Conservation (phyloP, 805 yeast genomes). For the Teunomyces stri region DNA sequence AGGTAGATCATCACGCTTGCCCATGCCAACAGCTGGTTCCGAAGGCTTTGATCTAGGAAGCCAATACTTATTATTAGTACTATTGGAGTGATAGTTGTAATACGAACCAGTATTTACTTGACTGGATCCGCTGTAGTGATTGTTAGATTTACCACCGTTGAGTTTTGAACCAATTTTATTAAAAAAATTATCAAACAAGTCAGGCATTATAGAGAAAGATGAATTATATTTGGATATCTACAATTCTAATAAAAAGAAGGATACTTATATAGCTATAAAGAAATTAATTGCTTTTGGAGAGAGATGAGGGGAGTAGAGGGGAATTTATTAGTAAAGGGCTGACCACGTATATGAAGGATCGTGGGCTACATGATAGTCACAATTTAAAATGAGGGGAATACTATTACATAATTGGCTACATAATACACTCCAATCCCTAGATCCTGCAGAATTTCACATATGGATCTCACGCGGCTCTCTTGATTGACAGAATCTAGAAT, state of each 20-base stretch:
- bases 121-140: constrained; percentile 27
- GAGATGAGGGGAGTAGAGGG: constrained; percentile 1
- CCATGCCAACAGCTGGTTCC: not conserved
- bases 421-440: not conserved
- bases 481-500: too few relatives aligned
- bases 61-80: constrained; percentile 41
- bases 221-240: not conserved
- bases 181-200: constrained; percentile 40
- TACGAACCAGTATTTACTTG: constrained; percentile 39
- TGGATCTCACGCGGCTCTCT: too few relatives aligned
- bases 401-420: not conserved
- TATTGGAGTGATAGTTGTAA: constrained; percentile 34
- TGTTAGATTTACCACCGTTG: constrained; percentile 33
- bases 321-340: not conserved
- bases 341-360: constrained; percentile 1
- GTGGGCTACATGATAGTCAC: not conserved
- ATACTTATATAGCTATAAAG: not conserved
- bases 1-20: not conserved
- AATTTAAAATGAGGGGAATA: not conserved
- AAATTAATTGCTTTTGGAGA: not conserved
- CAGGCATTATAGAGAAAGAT: constrained; percentile 23
- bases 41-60: constrained; percentile 20
- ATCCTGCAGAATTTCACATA: too few relatives aligned
- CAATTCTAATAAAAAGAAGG: not conserved
- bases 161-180: constrained; percentile 28